Evolutionary conservation across 2,329 filamentous ascomycete species (phyloP).

Genomic region (Lasiodiplodia sp.): DNA sequence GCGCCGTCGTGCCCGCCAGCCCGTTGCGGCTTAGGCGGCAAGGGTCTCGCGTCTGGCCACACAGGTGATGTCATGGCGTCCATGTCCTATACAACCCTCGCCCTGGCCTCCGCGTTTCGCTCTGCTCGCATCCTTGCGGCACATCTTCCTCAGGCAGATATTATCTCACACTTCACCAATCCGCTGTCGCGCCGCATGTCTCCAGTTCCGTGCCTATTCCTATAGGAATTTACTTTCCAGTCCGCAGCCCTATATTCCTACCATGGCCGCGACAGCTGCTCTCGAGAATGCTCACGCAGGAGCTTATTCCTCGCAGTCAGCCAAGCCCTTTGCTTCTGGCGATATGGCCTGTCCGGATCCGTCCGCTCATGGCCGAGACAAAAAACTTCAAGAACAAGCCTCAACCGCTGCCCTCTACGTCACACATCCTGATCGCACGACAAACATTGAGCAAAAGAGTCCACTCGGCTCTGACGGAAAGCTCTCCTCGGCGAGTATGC

Average conservation of each 20-base stretch:
- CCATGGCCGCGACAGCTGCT: constrained; percentile 18
- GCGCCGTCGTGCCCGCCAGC: constrained; percentile 11
- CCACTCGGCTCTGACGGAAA: constrained; percentile 61
- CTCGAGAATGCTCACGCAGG: neutral
- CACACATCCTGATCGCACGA: constrained; percentile 49
- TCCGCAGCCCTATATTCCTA: neutral
- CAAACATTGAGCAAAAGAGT: constrained; percentile 38
- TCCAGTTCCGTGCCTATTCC: neutral
- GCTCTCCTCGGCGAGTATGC: constrained; percentile 64
- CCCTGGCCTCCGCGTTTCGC: neutral
- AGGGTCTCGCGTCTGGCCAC: constrained; percentile 34
- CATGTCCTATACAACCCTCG: constrained; percentile 4
- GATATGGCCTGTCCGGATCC: constrained; percentile 52
- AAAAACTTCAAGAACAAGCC: constrained; percentile 57
- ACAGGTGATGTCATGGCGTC: constrained; percentile 40
- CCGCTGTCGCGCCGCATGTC: constrained; percentile 6
- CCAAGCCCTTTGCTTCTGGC: neutral
- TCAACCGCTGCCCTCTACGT: constrained; percentile 68
- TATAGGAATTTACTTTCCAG: neutral
- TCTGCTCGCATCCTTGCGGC: constrained; percentile 19
- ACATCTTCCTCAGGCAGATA: neutral
- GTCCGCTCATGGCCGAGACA: constrained; percentile 48
- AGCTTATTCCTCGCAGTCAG: neutral
- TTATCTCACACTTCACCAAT: constrained; percentile 11
- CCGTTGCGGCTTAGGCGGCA: constrained; percentile 8